Evolutionary conservation across 306 rosid genomes (phyloP), one percentile per base, ranked within the genome.

Genomic region (Alnus rubra): DNA sequence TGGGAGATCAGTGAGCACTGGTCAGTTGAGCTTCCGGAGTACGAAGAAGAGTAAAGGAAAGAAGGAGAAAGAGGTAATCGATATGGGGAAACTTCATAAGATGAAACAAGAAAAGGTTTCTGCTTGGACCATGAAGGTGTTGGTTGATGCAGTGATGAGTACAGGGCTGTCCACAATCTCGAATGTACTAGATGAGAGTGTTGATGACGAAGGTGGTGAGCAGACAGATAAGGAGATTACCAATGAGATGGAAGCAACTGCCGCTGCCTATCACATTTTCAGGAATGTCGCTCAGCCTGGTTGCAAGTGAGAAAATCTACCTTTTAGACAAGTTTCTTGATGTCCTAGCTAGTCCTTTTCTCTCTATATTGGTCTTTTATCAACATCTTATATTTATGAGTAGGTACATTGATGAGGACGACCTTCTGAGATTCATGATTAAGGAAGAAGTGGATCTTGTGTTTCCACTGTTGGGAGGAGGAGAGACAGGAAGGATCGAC

Each of bases 51-150:
- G 82, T 50, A 87, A 81, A 79, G 84, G 76, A 1, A 84, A 74
- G 73, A 78, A 74, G 59, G 81, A 81, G 78, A 87, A 89, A 67
- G 86, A 83, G 85, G 89, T 87, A 37, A 93, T 93, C 52, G 93
- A 96, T 76, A 82, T 96, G 83, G 89, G 86, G 30, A 87, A 86
- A 86, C 87, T 96, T 81, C 96, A 91, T 52, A 73, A 75, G 84
- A 89, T 96, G 89, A 96, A 93, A 81, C 94, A 87, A 64, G 98
- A 90, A 74, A 95, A 90, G 81, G 97, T 96, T 79, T 91, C 97
- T 9, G 92, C 99, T 7, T 93, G 99, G 98, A 96, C 97, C 7
- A 93, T 96, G 98, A 96, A 96, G 88, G 87, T 83, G 53, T 83
- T 96, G 89, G 87, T 93, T 47, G 98, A 96, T 70, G 98, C 94